A percentile compares a stretch with the other conserved stretches of the same genome.
phyloP scores from a whole-genome alignment of 1,284 basidiomycete genomes.

The Boletus mariae region DNA sequence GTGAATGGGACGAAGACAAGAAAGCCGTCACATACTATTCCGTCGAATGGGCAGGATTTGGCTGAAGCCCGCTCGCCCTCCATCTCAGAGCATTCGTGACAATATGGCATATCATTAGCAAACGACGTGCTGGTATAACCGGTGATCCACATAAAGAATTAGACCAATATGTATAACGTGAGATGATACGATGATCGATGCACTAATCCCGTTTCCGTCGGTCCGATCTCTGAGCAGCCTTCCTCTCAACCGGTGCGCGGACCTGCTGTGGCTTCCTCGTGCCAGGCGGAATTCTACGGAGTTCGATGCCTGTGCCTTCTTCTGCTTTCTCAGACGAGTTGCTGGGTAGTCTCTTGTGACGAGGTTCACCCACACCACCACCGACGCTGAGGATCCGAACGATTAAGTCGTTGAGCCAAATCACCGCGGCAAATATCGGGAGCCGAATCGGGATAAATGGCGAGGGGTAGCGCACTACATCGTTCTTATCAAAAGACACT shows the following conservation, averaged over 20 bases:
- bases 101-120: constrained; percentile 9
- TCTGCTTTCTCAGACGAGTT: constrained; percentile 51
- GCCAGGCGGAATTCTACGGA: constrained; percentile 13
- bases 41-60: constrained; percentile 92
- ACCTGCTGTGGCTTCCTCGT: constrained; percentile 9
- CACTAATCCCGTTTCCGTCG: constrained; percentile 40
- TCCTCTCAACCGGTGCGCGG: constrained; percentile 15
- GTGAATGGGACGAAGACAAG: constrained; percentile 77
- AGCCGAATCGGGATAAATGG: constrained; percentile 76
- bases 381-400: constrained; percentile 61
- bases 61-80: constrained; percentile 39
- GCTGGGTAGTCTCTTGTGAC: constrained; percentile 34
- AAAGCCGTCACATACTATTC: constrained; percentile 73
- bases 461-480: constrained; percentile 56
- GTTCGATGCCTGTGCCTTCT: constrained; percentile 42
- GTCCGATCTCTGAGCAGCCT: constrained; percentile 30
- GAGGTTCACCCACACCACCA: constrained; percentile 30
- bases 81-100: neutral
- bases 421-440: constrained; percentile 67
- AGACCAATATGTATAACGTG: constrained; percentile 6
- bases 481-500: constrained; percentile 34
- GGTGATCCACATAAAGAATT: constrained; percentile 12
- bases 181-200: constrained; percentile 9
- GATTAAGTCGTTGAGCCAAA: constrained; percentile 71
- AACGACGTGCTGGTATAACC: constrained; percentile 16